phyloP scores from a whole-genome alignment of 1,139 yeast genomes.

The Saccharomyces pastorianus region DNA sequence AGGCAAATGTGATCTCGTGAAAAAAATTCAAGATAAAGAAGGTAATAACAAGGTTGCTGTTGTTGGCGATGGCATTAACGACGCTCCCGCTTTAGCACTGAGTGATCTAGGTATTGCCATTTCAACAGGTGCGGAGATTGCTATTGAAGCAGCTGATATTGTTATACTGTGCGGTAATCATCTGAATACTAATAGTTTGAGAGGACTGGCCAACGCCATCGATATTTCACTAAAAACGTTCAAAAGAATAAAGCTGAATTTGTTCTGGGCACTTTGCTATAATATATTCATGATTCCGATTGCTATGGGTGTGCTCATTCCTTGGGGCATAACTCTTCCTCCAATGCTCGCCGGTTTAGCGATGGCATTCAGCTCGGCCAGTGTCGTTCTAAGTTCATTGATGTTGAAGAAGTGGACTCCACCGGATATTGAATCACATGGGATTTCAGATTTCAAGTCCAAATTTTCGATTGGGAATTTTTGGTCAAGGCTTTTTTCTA shows the following conservation, averaged over 20 bases:
- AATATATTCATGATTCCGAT: conserved; percentile 85
- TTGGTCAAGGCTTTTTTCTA: background rate
- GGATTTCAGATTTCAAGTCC: background rate
- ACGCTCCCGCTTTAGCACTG: conserved; percentile 88
- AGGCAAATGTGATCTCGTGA: conserved; percentile 64
- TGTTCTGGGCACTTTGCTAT: conserved; percentile 79
- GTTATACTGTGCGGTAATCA: conserved; percentile 46
- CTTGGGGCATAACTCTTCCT: conserved; percentile 67
- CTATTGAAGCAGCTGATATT: conserved; percentile 90
- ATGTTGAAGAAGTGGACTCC: conserved; percentile 57
- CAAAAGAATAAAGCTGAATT: conserved; percentile 66
- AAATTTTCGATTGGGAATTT: background rate
- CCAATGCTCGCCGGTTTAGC: conserved; percentile 92
- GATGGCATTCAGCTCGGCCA: conserved; percentile 87
- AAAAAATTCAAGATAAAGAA: conserved; percentile 41
- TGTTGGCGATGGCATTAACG: conserved; percentile 95
- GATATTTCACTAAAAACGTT: conserved; percentile 67
- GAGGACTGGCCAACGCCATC: conserved; percentile 65
- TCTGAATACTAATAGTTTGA: conserved; percentile 36
- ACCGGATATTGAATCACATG: conserved; percentile 27
- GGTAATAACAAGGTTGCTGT: conserved; percentile 51
- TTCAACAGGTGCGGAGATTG: conserved; percentile 89
- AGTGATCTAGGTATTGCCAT: conserved; percentile 89
- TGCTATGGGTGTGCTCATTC: conserved; percentile 86
- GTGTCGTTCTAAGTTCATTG: conserved; percentile 79